Conservation (phyloP, 1,284 basidiomycete species). For the Sporisorium scitamineum region DNA sequence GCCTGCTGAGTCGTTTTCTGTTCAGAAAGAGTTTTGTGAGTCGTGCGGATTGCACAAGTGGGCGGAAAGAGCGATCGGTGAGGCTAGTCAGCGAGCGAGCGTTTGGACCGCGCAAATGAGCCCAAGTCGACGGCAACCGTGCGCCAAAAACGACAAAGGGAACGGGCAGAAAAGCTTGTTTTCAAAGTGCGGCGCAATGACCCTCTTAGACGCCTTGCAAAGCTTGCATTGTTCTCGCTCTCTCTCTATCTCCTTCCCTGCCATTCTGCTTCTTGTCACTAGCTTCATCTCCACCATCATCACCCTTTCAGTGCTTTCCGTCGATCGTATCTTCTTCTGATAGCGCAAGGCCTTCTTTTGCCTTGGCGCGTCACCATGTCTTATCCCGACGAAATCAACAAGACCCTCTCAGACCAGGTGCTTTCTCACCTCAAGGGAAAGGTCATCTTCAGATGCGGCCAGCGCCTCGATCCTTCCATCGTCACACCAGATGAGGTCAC, state of each 20-base stretch:
- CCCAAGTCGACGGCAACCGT: neutral
- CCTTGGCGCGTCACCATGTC: neutral
- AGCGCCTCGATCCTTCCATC: slow-evolving; percentile 25
- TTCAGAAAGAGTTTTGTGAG: too few relatives aligned
- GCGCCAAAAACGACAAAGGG: neutral
- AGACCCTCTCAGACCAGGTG: neutral
- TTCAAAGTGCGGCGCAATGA: neutral
- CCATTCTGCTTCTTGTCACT: neutral
- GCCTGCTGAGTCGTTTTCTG: neutral
- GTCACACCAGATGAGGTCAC: slow-evolving; percentile 20
- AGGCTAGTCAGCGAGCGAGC: too few relatives aligned
- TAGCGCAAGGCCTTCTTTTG: neutral
- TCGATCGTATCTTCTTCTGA: too few relatives aligned
- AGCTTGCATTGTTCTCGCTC: neutral
- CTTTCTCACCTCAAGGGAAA: neutral
- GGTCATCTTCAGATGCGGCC: slow-evolving; percentile 10
- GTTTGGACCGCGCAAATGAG: too few relatives aligned
- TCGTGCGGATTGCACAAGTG: neutral
- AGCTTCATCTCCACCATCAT: neutral
- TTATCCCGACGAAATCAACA: neutral
- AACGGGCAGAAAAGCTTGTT: neutral
- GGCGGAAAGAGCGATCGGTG: neutral
- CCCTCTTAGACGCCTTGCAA: neutral
- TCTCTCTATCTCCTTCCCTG: too few relatives aligned
- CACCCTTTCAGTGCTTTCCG: too few relatives aligned